Evolutionary conservation across 1,284 basidiomycete genomes (phyloP), one percentile per base, ranked within the genome.

Genomic region (Apiotrichum montevideense): DNA sequence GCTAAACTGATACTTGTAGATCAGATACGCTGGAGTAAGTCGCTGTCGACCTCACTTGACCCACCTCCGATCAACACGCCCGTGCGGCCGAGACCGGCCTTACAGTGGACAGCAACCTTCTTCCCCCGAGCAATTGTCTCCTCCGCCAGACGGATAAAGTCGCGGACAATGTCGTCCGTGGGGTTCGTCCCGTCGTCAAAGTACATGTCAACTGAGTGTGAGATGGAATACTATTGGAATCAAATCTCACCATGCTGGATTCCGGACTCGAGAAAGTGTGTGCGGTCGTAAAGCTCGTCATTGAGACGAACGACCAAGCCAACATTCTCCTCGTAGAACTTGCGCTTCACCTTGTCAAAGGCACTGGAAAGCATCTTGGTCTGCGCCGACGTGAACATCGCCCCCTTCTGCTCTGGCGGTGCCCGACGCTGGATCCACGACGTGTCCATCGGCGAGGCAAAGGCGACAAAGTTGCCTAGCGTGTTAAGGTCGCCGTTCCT

Each of bases 1-100:
- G n/a, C 92, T 92, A 72, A 99, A 99, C n/a, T 89, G 89, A 70
- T 98, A 94, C 78, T 96, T 97, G 89, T 96, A 99, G 65, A 97
- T 90, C 56, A 99, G 82, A 80, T 98, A 98, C 3, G 96, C 96
- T 78, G 59, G 13, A 15, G 55, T 74, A 68, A 67, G 63, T 47
- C 54, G 21, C 21, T 2, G 42, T 1, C 43, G 8, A 41, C 13
- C 15, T 8, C 13, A 9, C 14, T 14, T 35, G 54, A 33, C 71
- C 61, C 39, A 78, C 77, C 77, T 50, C 93, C 93, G 61, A 98
- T 95, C 59, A 98, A 80, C 3, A 94, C 95, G 4, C 96, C 95
- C 0, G 75, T 76, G 37, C 75, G 54, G 9, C 75, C 75, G 6
- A 77, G 57, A 13, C 75, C 75, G 4, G 75, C 71, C 62, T 75